Evolutionary conservation across 257 asterid species (phyloP).

Genomic region (Osmanthus fragrans): DNA sequence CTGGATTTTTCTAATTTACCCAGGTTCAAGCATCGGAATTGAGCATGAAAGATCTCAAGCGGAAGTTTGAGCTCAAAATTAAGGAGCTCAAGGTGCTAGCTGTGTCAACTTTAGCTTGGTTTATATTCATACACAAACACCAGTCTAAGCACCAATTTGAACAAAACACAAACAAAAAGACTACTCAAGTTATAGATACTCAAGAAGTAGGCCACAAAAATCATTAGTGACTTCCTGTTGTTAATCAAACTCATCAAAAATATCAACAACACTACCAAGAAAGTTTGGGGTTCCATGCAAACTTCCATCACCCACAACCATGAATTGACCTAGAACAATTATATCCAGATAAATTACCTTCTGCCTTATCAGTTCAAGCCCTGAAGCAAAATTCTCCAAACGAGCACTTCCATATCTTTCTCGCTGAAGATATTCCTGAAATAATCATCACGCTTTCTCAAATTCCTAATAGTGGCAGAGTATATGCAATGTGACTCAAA

Average conservation of each 20-base stretch:
- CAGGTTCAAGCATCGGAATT: neutral
- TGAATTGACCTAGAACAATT: neutral
- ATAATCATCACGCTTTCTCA: constrained; percentile 23
- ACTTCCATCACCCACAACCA: constrained; percentile 7
- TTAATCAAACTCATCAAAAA: constrained; percentile 1
- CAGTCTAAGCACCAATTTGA: constrained; percentile 7
- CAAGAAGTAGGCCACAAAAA: constrained; percentile 15
- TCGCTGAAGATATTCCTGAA: constrained; percentile 95
- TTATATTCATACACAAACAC: constrained; percentile 3
- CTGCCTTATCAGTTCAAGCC: constrained; percentile 90
- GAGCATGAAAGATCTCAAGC: neutral
- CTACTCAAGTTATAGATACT: neutral
- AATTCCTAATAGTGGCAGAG: constrained; percentile 8
- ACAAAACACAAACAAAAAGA: neutral
- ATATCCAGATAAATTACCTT: constrained; percentile 54
- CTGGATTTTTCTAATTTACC: neutral
- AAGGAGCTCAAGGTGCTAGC: constrained; percentile 13
- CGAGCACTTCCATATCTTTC: constrained; percentile 95
- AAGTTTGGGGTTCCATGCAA: constrained; percentile 4
- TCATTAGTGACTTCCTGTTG: neutral
- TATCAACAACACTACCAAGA: neutral
- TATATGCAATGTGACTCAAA: constrained; percentile 17
- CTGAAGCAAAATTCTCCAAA: constrained; percentile 88
- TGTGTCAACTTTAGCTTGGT: neutral
- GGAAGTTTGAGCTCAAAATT: neutral